Conservation (phyloP, 1,284 basidiomycete species). For the Trichosporon sp. region DNA sequence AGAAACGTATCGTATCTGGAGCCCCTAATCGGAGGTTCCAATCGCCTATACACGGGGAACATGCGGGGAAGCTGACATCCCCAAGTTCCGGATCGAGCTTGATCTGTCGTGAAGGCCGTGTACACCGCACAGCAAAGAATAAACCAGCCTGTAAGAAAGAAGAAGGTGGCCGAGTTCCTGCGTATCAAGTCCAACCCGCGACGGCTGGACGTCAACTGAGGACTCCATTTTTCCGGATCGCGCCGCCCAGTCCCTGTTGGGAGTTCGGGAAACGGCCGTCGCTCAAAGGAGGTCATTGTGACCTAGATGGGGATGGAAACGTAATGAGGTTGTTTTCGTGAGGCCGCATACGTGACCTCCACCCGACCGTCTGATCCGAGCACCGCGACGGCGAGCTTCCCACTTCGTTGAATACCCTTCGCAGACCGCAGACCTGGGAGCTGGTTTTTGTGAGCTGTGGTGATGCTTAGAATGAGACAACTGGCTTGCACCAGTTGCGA, state of each 20-base stretch:
- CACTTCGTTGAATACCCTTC: no score
- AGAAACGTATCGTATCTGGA: constrained; percentile 76
- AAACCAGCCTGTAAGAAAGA: neutral
- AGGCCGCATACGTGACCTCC: no score
- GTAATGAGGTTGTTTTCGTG: neutral
- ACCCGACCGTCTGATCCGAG: no score
- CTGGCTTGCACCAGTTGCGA: no score
- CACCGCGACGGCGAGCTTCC: no score
- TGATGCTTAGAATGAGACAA: no score
- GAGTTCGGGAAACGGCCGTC: neutral
- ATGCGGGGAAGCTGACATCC: constrained; percentile 94
- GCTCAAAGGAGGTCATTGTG: neutral
- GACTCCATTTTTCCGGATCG: neutral
- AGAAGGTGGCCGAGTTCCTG: neutral
- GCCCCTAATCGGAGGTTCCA: constrained; percentile 54
- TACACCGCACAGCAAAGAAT: constrained; percentile 11
- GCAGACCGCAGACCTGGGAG: no score
- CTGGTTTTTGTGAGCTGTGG: no score
- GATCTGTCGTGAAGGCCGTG: constrained; percentile 16
- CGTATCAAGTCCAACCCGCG: neutral
- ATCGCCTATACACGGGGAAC: constrained; percentile 71
- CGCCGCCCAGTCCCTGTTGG: neutral
- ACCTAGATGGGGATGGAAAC: neutral
- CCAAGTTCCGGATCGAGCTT: constrained; percentile 33
- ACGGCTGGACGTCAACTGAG: neutral